Evolutionary conservation across 768 basidiomycete species (phyloP).

Genomic region (Rhizopogon vinicolor): DNA sequence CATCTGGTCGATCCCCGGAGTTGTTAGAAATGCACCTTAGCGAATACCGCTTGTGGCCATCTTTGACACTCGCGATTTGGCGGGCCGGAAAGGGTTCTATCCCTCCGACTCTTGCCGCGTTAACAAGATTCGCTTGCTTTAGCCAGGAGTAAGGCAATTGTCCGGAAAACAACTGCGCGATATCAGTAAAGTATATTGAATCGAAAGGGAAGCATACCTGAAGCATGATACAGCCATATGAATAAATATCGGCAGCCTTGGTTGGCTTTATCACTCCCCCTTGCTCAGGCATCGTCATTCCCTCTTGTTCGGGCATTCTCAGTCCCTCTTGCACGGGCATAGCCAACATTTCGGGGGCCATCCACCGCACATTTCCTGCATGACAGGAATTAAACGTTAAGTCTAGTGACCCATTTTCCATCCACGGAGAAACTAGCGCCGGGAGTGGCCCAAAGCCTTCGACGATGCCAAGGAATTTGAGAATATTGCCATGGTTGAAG

Average conservation of each 20-base stretch:
- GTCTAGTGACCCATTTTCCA: constrained; percentile 26
- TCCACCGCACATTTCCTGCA: constrained; percentile 34
- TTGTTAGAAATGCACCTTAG: not conserved
- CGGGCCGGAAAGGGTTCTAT: not conserved
- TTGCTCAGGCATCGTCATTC: constrained; percentile 1
- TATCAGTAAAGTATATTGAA: not conserved
- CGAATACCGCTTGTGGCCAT: not conserved
- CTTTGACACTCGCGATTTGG: not conserved
- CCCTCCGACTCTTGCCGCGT: not conserved
- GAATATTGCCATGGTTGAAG: constrained; percentile 11
- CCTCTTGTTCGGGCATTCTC: not conserved
- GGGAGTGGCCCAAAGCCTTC: constrained; percentile 15
- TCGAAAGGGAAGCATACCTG: constrained; percentile 23
- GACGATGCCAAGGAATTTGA: constrained; percentile 13
- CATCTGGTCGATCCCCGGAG: not conserved
- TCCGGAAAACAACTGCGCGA: constrained; percentile 15
- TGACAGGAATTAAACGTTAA: constrained; percentile 24
- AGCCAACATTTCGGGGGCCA: constrained; percentile 32
- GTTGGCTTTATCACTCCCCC: constrained; percentile 12
- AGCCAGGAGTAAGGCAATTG: constrained; percentile 19
- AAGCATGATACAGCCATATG: constrained; percentile 34
- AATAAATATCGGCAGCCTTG: constrained; percentile 29
- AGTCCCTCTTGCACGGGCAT: constrained; percentile 19
- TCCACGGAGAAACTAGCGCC: constrained; percentile 22
- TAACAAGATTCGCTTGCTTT: constrained; percentile 11